Conservation (phyloP, 2,329 filamentous ascomycete genomes). For the Paramyrothecium roridum region DNA sequence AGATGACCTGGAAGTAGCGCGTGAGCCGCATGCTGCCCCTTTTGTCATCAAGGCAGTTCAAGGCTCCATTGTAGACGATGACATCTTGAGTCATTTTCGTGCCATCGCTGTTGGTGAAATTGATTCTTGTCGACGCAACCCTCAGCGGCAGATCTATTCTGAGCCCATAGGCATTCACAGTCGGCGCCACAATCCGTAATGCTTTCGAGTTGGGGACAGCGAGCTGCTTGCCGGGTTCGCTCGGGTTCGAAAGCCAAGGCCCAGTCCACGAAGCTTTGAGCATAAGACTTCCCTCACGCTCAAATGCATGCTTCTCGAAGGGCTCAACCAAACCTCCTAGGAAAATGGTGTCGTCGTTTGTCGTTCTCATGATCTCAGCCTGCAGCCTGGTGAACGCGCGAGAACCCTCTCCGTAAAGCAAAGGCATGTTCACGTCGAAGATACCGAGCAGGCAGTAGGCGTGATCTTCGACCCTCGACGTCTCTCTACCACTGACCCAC, state of each 20-base stretch:
- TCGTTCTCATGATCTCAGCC: neutral
- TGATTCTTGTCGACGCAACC: neutral
- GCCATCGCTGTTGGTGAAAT: too few relatives aligned
- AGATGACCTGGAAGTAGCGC: neutral
- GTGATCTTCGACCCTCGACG: neutral
- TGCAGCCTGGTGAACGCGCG: neutral
- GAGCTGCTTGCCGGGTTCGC: neutral
- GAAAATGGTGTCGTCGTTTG: neutral
- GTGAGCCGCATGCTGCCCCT: neutral
- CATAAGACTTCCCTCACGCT: neutral
- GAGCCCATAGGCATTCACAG: neutral
- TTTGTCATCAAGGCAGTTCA: neutral
- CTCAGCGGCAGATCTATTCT: neutral
- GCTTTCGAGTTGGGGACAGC: neutral
- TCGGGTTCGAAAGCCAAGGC: neutral
- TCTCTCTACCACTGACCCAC: neutral
- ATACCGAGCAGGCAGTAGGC: neutral
- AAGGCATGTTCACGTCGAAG: neutral
- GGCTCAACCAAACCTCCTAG: neutral
- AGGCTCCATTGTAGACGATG: neutral
- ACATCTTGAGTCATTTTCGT: too few relatives aligned
- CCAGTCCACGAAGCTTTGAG: neutral
- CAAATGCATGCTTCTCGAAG: neutral
- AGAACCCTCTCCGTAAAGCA: neutral
- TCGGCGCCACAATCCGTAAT: neutral